Evolutionary conservation across 83 land plant genomes (phyloP).

Genomic region (Larix sibirica): DNA sequence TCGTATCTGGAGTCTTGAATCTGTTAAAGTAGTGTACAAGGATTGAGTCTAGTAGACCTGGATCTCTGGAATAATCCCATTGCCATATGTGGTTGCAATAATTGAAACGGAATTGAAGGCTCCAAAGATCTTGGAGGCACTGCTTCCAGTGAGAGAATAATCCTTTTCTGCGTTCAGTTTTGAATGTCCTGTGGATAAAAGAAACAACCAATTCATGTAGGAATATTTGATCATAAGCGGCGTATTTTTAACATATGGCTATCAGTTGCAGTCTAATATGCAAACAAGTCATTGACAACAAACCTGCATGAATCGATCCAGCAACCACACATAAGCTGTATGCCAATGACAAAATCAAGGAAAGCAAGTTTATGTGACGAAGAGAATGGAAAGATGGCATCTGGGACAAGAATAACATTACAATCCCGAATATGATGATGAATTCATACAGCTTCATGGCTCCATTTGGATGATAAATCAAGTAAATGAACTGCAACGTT

Average conservation of each 20-base stretch:
- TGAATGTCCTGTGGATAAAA: slow-evolving; percentile 47
- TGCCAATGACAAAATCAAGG: slow-evolving; percentile 51
- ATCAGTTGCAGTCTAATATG: too few species aligned
- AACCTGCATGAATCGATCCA: slow-evolving; percentile 72
- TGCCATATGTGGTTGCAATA: slow-evolving; percentile 85
- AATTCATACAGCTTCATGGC: slow-evolving; percentile 64
- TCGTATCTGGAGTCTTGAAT: neutral
- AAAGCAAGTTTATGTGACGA: slow-evolving; percentile 67
- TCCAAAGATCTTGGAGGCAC: slow-evolving; percentile 44
- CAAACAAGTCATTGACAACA: neutral
- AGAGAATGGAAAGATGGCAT: slow-evolving; percentile 90
- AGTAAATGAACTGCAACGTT: slow-evolving; percentile 59
- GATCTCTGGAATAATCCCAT: slow-evolving; percentile 93
- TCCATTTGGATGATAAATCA: slow-evolving; percentile 50
- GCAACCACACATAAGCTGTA: slow-evolving; percentile 66
- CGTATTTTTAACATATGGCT: too few species aligned
- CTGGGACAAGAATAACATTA: slow-evolving; percentile 65
- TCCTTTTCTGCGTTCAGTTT: slow-evolving; percentile 52
- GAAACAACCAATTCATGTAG: too few species aligned
- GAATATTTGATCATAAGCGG: too few species aligned
- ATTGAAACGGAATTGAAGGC: slow-evolving; percentile 73
- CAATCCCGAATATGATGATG: slow-evolving; percentile 51
- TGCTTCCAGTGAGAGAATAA: slow-evolving; percentile 54
- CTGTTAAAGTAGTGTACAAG: neutral
- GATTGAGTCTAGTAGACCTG: slow-evolving; percentile 53